phyloP scores from a whole-genome alignment of 495 filamentous ascomycete species.

The Penicillium pulvis region DNA sequence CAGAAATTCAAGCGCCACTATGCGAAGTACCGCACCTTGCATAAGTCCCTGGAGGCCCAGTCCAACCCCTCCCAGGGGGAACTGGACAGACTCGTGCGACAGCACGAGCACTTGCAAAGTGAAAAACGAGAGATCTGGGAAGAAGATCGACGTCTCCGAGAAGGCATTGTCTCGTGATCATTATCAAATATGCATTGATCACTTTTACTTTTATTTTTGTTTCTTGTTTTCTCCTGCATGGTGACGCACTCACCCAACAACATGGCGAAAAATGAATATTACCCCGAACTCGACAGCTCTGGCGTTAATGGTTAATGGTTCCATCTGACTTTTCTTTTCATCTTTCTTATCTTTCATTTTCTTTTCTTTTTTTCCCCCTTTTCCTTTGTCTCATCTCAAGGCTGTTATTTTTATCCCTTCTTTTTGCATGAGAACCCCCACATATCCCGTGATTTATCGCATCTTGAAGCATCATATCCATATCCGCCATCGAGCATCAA shows the following conservation, averaged over 20 bases:
- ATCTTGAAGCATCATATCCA: background rate
- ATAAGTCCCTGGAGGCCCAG: slow-evolving; percentile 56
- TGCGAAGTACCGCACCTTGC: slow-evolving; percentile 62
- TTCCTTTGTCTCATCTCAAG: background rate
- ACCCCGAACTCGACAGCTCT: slow-evolving; percentile 8
- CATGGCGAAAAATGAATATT: slow-evolving; percentile 14
- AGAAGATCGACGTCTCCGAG: slow-evolving; percentile 37
- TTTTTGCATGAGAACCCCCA: slow-evolving; percentile 1
- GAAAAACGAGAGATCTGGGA: slow-evolving; percentile 72
- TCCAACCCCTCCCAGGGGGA: slow-evolving; percentile 57
- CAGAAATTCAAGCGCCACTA: slow-evolving; percentile 64
- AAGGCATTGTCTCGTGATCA: slow-evolving; percentile 22
- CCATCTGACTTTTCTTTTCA: slow-evolving; percentile 1
- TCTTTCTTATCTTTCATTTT: background rate
- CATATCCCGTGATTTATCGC: slow-evolving; percentile 2
- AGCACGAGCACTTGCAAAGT: slow-evolving; percentile 58
- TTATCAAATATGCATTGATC: background rate
- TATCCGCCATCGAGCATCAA: background rate
- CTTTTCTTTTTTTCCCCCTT: too few species aligned
- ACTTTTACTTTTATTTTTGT: slow-evolving; percentile 11
- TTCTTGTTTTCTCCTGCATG: slow-evolving; percentile 19
- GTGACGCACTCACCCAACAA: slow-evolving; percentile 12
- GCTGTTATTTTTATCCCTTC: background rate
- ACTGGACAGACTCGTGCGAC: slow-evolving; percentile 57
- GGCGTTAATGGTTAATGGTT: slow-evolving; percentile 10